Evolutionary conservation across 129 eudicot genomes (phyloP).

Genomic region (Artemisia annua): DNA sequence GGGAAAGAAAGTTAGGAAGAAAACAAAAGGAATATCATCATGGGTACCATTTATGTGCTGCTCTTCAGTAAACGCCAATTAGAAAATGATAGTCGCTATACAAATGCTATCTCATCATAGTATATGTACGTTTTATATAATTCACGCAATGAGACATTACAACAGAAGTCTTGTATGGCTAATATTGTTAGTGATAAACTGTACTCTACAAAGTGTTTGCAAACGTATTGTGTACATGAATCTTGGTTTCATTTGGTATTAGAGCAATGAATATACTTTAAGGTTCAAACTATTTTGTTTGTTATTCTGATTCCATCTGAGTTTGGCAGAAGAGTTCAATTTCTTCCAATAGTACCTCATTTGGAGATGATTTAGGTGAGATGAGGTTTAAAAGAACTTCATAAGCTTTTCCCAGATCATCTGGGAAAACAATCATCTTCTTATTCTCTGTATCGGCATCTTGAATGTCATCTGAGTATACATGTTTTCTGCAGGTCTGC

Average conservation of each 20-base stretch:
- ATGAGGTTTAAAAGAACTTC: conserved; percentile 54
- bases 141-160: background rate
- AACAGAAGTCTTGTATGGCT: background rate
- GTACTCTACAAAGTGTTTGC: background rate
- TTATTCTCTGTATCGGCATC: conserved; percentile 38
- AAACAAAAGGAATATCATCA: conserved; percentile 44
- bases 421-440: conserved; percentile 34
- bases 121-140: background rate
- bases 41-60: conserved; percentile 84
- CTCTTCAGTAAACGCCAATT: conserved; percentile 50
- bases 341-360: conserved; percentile 54
- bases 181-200: too few relatives aligned
- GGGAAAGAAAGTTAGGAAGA: conserved; percentile 63
- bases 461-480: conserved; percentile 42
- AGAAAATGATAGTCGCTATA: background rate
- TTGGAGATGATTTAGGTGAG: conserved; percentile 41
- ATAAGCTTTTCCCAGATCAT: conserved; percentile 48
- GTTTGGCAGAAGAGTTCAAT: conserved; percentile 65
- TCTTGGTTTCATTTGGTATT: conserved; percentile 5
- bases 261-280: background rate
- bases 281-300: background rate
- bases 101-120: background rate
- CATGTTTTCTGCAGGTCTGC: conserved; percentile 71
- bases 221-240: conserved; percentile 16
- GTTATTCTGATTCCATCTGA: conserved; percentile 46